These are phyloP conservation scores for Copromyces sp. DNA, from an alignment of 495 filamentous ascomycete species.

Conservation along the genomic window DNA sequence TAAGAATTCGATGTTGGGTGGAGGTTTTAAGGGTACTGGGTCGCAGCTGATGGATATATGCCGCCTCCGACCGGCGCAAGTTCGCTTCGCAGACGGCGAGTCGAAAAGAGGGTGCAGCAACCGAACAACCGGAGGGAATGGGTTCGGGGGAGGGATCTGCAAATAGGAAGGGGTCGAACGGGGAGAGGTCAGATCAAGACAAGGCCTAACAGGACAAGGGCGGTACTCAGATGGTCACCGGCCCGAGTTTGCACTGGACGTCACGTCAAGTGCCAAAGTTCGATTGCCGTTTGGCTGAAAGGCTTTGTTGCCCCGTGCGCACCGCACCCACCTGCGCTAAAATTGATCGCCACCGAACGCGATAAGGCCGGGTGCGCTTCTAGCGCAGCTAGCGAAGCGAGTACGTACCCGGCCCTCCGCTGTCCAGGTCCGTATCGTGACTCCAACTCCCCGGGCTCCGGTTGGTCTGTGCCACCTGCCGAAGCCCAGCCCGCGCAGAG, in stretches of 20 bases:
- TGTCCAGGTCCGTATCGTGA: background rate
- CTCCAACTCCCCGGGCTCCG: background rate
- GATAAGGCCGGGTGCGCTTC: background rate
- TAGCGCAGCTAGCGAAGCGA: background rate
- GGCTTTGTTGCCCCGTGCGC: conserved; percentile 13
- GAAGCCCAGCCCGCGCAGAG: background rate
- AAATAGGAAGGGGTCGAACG: background rate
- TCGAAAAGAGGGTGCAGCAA: background rate
- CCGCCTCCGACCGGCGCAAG: background rate
- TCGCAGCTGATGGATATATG: conserved; percentile 10
- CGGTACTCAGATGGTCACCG: conserved; percentile 5
- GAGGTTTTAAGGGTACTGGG: background rate
- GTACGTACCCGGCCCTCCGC: background rate
- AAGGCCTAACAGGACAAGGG: background rate
- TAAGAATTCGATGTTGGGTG: conserved; percentile 4
- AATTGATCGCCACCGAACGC: conserved; percentile 7
- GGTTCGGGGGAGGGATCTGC: conserved; percentile 1
- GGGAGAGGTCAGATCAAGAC: conserved; percentile 1
- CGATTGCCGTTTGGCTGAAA: conserved; percentile 13
- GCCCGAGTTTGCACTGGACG: conserved; percentile 10
- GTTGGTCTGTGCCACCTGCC: background rate
- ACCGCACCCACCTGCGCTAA: conserved; percentile 18
- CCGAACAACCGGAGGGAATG: conserved; percentile 7
- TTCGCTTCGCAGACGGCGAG: background rate
- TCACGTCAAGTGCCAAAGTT: conserved; percentile 9